Evolutionary conservation across 108 stramenopile genomes (phyloP), one percentile per base, ranked within the genome.

Genomic region (Fragilariopsis cylindrus): DNA sequence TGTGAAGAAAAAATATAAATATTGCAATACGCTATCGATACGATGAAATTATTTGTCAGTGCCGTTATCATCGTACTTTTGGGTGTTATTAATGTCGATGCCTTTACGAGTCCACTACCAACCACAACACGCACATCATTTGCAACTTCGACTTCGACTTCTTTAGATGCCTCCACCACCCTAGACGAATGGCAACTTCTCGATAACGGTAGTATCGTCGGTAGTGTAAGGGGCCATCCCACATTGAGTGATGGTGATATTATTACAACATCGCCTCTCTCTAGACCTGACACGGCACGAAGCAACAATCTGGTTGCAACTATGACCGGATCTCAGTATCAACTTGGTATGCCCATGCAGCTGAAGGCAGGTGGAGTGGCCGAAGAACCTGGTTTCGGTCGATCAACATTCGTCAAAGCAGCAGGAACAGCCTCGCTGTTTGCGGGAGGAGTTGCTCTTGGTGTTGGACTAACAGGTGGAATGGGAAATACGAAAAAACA

Each of bases 171-270:
- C 52, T 30, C 30, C 30, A 78, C 77, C 21, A 78, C 71, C 16
- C 65, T 78, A 11, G 77, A 78, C 11, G 60, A 78, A 21, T 78
- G 77, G 77, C 77, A 78, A 42, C 65, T 78, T 40, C 77, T 78
- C 19, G 77, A 78, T 47, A 78, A 78, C 52, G 77, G 77, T 44
- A 78, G 77, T 58, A 39, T 78, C 16, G 77, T 78, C 3, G 77
- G 77, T 9, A 78, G 77, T 30, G 77, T 78, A 18, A 55, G 69
- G 8, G 71, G 57, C 42, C 77, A 78, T 60, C 77, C 77, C 13
- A 49, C 64, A 3, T 65, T 78, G 65, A 48, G 39, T 44, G 77
- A 78, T 67, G 77, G 77, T 30, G 77, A 78, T 67, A 57, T 78
- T 30, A 72, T 78, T 65, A 78, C 77, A 6, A 78, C 77, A 45